Evolutionary conservation across 2,329 filamentous ascomycete species (phyloP).

Genomic region (Sclerotinia spermophila): DNA sequence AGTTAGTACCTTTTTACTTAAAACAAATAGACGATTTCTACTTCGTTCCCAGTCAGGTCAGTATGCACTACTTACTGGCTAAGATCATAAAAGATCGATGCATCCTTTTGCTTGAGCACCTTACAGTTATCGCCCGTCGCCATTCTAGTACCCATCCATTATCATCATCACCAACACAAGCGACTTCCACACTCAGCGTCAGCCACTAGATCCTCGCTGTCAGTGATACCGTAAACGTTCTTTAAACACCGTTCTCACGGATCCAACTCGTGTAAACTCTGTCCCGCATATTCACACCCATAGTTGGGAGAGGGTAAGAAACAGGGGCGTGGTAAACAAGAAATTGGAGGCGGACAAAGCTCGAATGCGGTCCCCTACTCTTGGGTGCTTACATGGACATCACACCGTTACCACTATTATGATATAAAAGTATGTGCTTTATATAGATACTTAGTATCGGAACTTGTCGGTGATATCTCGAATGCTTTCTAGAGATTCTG

Average conservation of each 20-base stretch:
- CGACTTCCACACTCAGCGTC: background rate
- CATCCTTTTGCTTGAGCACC: background rate
- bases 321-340: too few species aligned
- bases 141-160: too few species aligned
- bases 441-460: background rate
- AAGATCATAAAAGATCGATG: background rate
- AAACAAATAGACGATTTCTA: too few species aligned
- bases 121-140: background rate
- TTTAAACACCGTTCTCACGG: background rate
- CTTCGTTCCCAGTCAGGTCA: background rate
- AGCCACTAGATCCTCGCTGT: background rate
- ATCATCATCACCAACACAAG: background rate
- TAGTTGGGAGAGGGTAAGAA: too few species aligned
- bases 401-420: background rate
- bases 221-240: background rate
- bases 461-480: rapidly evolving
- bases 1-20: background rate
- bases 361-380: background rate
- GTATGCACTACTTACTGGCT: background rate
- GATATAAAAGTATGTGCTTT: background rate
- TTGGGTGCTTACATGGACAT: rapidly evolving
- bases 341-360: background rate
- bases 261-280: too few species aligned
- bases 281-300: too few species aligned
- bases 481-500: rapidly evolving